Percentiles rank a stretch among this genome's conserved stretches.
Conservation (phyloP, 805 yeast genomes). For the Zygosaccharomyces pseudorouxii region DNA sequence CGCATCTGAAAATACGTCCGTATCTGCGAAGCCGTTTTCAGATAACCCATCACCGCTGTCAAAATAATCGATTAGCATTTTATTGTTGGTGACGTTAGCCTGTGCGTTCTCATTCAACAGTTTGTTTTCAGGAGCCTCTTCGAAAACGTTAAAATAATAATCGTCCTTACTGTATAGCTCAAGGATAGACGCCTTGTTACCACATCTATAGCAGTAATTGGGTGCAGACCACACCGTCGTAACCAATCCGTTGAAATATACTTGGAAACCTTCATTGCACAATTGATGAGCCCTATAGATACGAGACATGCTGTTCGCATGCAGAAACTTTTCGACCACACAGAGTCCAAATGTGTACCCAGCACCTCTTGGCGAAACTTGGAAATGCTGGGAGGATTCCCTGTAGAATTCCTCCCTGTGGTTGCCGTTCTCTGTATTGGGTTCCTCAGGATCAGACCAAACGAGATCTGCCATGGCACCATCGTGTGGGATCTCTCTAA, state of each 20-base stretch:
- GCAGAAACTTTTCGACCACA: constrained; percentile 81
- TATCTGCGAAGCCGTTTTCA: constrained; percentile 11
- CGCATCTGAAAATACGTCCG: constrained; percentile 34
- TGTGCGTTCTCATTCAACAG: constrained; percentile 27
- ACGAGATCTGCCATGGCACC: constrained; percentile 99
- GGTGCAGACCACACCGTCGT: constrained; percentile 99
- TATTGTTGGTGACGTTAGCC: constrained; percentile 15
- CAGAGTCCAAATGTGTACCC: constrained; percentile 94
- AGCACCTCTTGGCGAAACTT: constrained; percentile 92
- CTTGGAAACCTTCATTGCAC: constrained; percentile 94
- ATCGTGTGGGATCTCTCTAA: constrained; percentile 94
- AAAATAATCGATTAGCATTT: constrained; percentile 20
- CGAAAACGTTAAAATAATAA: constrained; percentile 83
- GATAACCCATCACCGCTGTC: constrained; percentile 13
- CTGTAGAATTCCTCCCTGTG: constrained; percentile 23
- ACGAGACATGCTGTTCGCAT: constrained; percentile 71
- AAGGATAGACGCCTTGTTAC: constrained; percentile 94
- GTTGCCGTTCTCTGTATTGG: constrained; percentile 38
- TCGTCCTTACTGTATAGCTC: constrained; percentile 72
- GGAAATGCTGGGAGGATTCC: constrained; percentile 52
- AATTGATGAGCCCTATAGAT: constrained; percentile 92
- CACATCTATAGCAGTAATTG: constrained; percentile 94
- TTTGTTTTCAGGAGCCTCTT: constrained; percentile 92
- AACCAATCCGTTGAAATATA: constrained; percentile 83
- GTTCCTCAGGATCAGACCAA: constrained; percentile 97